phyloP scores from a whole-genome alignment of 768 basidiomycete genomes.

The Suillus tomentosus region DNA sequence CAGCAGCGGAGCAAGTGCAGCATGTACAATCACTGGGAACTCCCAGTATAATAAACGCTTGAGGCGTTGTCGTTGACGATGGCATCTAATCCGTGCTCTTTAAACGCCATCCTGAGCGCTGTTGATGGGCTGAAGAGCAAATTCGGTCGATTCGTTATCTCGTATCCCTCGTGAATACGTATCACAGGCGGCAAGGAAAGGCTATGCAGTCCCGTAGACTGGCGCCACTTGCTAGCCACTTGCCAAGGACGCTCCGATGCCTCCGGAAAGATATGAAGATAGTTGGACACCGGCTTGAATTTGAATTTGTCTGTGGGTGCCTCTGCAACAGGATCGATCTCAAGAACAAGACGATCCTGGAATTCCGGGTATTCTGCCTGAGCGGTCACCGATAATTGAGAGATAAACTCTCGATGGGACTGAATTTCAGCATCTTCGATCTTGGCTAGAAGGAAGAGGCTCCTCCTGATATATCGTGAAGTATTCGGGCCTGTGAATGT shows the following conservation, averaged over 20 bases:
- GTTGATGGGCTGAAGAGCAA: slow-evolving; percentile 8
- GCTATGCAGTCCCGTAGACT: neutral
- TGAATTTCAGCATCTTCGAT: slow-evolving; percentile 6
- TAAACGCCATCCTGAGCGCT: slow-evolving; percentile 7
- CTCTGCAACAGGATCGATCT: slow-evolving; percentile 4
- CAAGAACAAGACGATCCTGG: slow-evolving; percentile 3
- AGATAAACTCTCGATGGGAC: slow-evolving; percentile 4
- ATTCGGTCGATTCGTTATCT: neutral
- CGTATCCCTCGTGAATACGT: slow-evolving; percentile 1
- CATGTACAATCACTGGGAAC: neutral
- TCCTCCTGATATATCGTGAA: slow-evolving; percentile 3
- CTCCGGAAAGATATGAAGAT: slow-evolving; percentile 7
- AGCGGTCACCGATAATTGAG: slow-evolving; percentile 3
- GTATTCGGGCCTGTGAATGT: neutral
- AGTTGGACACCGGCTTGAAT: slow-evolving; percentile 2
- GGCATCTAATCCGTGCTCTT: slow-evolving; percentile 1
- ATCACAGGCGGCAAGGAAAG: neutral
- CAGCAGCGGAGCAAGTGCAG: neutral
- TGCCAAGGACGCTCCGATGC: slow-evolving; percentile 7
- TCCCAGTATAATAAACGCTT: slow-evolving; percentile 2
- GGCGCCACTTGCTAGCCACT: neutral
- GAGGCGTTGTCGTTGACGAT: neutral
- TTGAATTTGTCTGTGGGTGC: slow-evolving; percentile 3
- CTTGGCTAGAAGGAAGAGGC: slow-evolving; percentile 7
- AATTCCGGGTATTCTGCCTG: slow-evolving; percentile 5